Evolutionary conservation across 164 flowering plant genomes (phyloP).

Genomic region (Vitis riparia): DNA sequence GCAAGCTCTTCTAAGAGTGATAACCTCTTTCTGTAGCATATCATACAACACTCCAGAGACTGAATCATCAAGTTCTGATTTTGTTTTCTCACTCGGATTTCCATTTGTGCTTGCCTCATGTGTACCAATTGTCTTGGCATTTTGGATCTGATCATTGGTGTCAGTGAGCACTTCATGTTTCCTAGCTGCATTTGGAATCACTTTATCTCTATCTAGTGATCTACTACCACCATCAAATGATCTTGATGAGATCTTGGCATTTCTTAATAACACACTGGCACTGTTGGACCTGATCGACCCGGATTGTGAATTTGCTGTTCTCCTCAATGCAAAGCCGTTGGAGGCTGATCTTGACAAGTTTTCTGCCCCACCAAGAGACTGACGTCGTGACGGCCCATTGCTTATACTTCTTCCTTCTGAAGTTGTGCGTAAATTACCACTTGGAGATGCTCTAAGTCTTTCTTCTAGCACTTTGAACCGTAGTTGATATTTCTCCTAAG

Average conservation of each 20-base stretch:
- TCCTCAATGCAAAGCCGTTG: slow-evolving; percentile 42
- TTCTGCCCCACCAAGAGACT: slow-evolving; percentile 67
- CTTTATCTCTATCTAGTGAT: slow-evolving; percentile 31
- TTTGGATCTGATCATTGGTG: slow-evolving; percentile 12
- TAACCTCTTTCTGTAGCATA: slow-evolving; percentile 68
- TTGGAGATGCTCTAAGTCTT: slow-evolving; percentile 37
- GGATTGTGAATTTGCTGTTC: slow-evolving; percentile 24
- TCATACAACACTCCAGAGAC: slow-evolving; percentile 67
- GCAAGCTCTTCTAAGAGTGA: slow-evolving; percentile 57
- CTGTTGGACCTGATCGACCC: slow-evolving; percentile 30
- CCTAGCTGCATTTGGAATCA: slow-evolving; percentile 12
- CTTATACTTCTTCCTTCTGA: slow-evolving; percentile 35
- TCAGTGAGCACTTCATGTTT: slow-evolving; percentile 10
- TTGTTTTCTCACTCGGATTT: slow-evolving; percentile 24
- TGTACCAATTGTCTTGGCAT: slow-evolving; percentile 15
- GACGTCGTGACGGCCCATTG: slow-evolving; percentile 55
- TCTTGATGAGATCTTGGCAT: slow-evolving; percentile 40
- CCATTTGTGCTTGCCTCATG: slow-evolving; percentile 21
- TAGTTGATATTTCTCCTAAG: slow-evolving; percentile 62
- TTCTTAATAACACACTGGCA: slow-evolving; percentile 33
- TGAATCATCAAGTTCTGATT: slow-evolving; percentile 40
- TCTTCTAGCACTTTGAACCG: slow-evolving; percentile 78
- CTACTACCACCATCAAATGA: slow-evolving; percentile 57
- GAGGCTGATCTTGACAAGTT: slow-evolving; percentile 38
- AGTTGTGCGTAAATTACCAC: slow-evolving; percentile 21